Conservation (phyloP, 208 protist species). For the Trypanosoma lewisi region DNA sequence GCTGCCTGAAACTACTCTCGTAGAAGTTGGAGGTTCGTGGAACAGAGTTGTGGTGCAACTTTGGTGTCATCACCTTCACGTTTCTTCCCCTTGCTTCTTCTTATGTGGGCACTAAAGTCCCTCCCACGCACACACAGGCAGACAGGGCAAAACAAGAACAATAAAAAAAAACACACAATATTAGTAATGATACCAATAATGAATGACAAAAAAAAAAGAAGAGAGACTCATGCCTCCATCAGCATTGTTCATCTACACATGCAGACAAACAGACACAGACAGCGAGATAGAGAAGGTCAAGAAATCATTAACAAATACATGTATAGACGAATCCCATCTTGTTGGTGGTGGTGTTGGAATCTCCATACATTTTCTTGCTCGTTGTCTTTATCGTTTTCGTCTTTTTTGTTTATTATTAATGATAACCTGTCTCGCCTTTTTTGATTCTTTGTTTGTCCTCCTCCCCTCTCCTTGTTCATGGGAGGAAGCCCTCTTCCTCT, state of each 20-base stretch:
- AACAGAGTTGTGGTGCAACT: conserved; percentile 19
- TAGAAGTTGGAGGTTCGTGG: conserved; percentile 61
- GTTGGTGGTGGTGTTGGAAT: too few species aligned
- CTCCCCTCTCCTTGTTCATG: background rate
- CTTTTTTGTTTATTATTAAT: background rate
- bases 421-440: background rate
- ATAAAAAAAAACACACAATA: background rate
- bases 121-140: background rate
- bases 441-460: background rate
- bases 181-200: too few species aligned
- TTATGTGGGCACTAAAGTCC: background rate
- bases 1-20: conserved; percentile 83
- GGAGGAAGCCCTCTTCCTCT: too few species aligned
- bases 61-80: conserved; percentile 16
- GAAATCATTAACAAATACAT: background rate
- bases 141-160: background rate
- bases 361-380: too few species aligned
- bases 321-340: background rate
- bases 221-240: too few species aligned
- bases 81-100: background rate
- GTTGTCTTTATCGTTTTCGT: background rate
- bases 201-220: too few species aligned
- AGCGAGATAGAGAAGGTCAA: background rate
- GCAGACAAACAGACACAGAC: background rate
- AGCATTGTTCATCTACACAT: background rate